A percentile compares a stretch with the other conserved stretches of the same genome.
Conservation (phyloP, 1,284 basidiomycete genomes). For the Tausonia pullulans region DNA sequence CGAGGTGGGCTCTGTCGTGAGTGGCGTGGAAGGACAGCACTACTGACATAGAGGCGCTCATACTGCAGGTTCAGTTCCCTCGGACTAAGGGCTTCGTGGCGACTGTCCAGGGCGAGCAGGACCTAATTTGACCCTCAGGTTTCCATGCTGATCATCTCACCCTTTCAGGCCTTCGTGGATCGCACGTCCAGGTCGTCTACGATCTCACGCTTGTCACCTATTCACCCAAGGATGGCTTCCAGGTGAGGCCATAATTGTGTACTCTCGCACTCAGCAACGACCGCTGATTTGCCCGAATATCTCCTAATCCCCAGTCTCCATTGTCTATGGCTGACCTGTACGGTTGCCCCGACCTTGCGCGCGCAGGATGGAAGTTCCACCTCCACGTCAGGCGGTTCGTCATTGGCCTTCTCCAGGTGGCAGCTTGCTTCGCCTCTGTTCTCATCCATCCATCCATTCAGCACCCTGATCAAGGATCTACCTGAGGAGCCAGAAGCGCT, state of each 20-base stretch:
- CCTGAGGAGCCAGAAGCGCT: not conserved
- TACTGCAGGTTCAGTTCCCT: not conserved
- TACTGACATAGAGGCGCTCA: too few relatives aligned
- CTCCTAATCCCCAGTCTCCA: not conserved
- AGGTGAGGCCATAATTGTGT: too few relatives aligned
- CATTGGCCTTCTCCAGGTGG: not conserved
- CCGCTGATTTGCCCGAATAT: too few relatives aligned
- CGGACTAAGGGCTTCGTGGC: constrained; percentile 1
- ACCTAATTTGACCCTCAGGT: too few relatives aligned
- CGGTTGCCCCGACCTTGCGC: not conserved
- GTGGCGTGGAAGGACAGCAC: too few relatives aligned
- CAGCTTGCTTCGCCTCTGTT: not conserved
- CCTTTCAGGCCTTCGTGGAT: not conserved
- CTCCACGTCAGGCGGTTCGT: not conserved
- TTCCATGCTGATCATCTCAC: too few relatives aligned
- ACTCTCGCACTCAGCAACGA: too few relatives aligned
- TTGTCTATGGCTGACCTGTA: not conserved
- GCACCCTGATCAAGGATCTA: not conserved
- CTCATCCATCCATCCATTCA: not conserved
- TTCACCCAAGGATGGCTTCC: not conserved
- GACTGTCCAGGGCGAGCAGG: not conserved
- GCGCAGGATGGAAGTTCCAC: not conserved
- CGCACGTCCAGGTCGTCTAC: not conserved
- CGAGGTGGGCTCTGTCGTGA: too few relatives aligned
- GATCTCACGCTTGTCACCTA: not conserved